Conservation (phyloP, 2,329 filamentous ascomycete genomes). For the Setomelanomma holmii region DNA sequence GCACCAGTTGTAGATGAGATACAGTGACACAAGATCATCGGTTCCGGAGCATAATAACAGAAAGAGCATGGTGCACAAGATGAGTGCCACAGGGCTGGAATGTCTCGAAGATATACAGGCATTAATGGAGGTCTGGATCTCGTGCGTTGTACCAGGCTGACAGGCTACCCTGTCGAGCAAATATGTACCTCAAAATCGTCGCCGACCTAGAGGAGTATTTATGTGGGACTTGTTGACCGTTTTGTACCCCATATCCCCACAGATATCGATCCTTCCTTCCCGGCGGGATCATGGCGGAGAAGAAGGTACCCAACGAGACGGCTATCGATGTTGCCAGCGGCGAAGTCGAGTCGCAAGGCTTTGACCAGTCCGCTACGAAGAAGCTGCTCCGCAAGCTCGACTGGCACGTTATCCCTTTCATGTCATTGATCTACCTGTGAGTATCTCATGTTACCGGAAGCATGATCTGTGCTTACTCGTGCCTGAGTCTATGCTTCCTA, state of each 20-base stretch:
- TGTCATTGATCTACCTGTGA: slow-evolving; percentile 65
- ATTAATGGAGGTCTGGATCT: not conserved
- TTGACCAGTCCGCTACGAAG: slow-evolving; percentile 54
- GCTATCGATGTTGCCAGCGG: slow-evolving; percentile 16
- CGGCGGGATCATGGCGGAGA: slow-evolving; percentile 12
- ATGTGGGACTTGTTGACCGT: not conserved
- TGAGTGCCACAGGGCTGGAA: slow-evolving; percentile 4
- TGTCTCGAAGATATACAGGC: not conserved
- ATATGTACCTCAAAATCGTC: not conserved
- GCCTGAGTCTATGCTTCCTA: slow-evolving; percentile 61
- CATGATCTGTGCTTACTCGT: too few relatives aligned
- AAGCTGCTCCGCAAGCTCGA: slow-evolving; percentile 62
- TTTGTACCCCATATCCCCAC: not conserved
- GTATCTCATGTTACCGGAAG: slow-evolving; percentile 17
- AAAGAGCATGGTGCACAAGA: slow-evolving; percentile 14
- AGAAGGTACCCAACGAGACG: slow-evolving; percentile 12
- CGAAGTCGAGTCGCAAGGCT: slow-evolving; percentile 40
- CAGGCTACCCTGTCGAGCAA: not conserved
- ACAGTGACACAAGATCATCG: slow-evolving; percentile 21
- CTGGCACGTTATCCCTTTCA: slow-evolving; percentile 64
- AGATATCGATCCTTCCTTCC: not conserved
- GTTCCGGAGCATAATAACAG: slow-evolving; percentile 15
- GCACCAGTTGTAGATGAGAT: slow-evolving; percentile 15
- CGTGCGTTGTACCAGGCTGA: slow-evolving; percentile 4
- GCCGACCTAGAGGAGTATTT: slow-evolving; percentile 1